Percentiles rank a stretch among this genome's conserved stretches.
Conservation (phyloP, 768 basidiomycete genomes). For the Trametes elegans region DNA sequence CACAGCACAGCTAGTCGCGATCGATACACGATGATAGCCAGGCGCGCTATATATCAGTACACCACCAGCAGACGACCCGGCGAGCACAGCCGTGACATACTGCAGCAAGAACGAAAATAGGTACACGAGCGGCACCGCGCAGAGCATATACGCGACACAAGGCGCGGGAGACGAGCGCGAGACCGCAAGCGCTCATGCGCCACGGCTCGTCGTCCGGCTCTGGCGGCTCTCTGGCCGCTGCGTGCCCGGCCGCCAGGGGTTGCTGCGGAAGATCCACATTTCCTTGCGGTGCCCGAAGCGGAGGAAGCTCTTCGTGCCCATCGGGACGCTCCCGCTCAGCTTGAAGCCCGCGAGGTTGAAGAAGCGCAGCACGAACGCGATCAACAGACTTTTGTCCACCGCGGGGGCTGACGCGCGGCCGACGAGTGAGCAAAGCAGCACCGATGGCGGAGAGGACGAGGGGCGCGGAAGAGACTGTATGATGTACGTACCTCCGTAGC, state of each 20-base stretch:
- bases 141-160: no score
- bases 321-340: constrained; percentile 65
- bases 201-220: constrained; percentile 3
- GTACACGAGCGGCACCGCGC: no score
- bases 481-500: constrained; percentile 25
- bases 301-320: constrained; percentile 42
- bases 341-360: constrained; percentile 56
- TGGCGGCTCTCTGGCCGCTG: constrained; percentile 16
- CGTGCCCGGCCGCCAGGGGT: constrained; percentile 21
- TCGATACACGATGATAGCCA: no score
- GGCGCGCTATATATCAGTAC: no score
- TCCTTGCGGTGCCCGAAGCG: constrained; percentile 49
- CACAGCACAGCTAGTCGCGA: no score
- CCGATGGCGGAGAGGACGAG: neutral
- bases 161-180: neutral
- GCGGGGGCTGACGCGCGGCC: constrained; percentile 33
- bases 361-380: constrained; percentile 61
- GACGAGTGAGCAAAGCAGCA: neutral
- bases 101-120: no score
- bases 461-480: neutral
- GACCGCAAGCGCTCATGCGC: no score
- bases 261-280: constrained; percentile 58
- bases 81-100: no score
- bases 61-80: no score
- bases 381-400: constrained; percentile 53